Base-by-base conservation (phyloP, 805 yeast genomes). In the Yarrowia phangngaensis region DNA sequence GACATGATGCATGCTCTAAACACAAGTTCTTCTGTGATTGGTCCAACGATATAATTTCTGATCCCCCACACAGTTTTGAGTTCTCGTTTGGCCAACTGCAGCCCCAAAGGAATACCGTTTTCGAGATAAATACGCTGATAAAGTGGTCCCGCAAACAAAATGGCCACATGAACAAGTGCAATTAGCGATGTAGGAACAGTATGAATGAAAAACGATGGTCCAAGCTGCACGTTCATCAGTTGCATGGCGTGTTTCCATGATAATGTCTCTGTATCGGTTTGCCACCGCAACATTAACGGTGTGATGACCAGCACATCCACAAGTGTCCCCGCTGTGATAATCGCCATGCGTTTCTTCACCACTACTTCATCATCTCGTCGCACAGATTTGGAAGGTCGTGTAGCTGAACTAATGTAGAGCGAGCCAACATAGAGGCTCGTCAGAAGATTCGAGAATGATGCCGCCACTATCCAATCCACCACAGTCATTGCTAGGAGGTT, bases 11-110 rank as follows among this genome's bases (percentile, higher is more conserved):
- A 60, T 0, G 81, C 69, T 2, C 94, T 69, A 60, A 79, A 86
- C 1, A 84, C 73, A 20, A 84, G 54, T 59, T 86, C 95, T 60
- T 86, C 95, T 0, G 90, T 79, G 2, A 81, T 36, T 4, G 95
- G 95, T 0, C 88, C 95, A 29, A 82, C 67, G 0, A 83, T 50
- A 36, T 76, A 70, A 59, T 82, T 79, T 52, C 92, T 63, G 17
- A 41, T 29, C n/a, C 35, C 48, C 48, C 48, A 41, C 16, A 41
- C 35, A 16, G 34, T 41, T 9, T 20, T 20, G 26, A 38, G 45
- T 23, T 38, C 45, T 12, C 48, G 35, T 9, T 30, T 41, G 28
- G 34, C 35, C 22, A 41, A 29, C 6, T 29, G 34, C 13, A 41
- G 22, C 19, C 45, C 45, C 45, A 38, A 19, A 3, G 45, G 45